These are phyloP conservation scores for Astrocystis sublimbata DNA, from an alignment of 495 filamentous ascomycete species.

Conservation along the genomic window DNA sequence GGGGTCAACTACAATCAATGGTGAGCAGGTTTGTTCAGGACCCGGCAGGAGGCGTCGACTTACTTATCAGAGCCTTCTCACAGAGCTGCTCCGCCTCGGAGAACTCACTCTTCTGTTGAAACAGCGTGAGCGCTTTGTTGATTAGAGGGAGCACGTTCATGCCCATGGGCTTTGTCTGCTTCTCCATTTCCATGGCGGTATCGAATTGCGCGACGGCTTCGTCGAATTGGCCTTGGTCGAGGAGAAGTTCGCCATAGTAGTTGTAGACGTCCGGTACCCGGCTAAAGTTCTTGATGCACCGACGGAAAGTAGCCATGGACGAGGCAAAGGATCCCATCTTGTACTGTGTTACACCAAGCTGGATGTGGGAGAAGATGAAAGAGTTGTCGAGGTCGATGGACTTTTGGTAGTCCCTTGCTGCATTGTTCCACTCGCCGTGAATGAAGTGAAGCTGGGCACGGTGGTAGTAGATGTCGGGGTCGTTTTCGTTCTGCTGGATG, in stretches of 20 bases:
- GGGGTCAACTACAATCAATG: conserved; percentile 75
- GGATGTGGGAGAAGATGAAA: conserved; percentile 99
- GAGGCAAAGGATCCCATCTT: conserved; percentile 99
- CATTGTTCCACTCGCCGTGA: conserved; percentile 85
- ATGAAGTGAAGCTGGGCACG: conserved; percentile 99
- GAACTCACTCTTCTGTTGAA: conserved; percentile 98
- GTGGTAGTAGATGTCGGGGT: conserved; percentile 99
- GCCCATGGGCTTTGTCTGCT: conserved; percentile 82
- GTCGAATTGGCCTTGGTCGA: conserved; percentile 92
- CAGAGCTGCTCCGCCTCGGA: conserved; percentile 92
- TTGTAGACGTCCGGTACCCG: conserved; percentile 98
- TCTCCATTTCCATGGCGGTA: conserved; percentile 96
- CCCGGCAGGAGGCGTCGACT: conserved; percentile 36
- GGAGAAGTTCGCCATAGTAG: conserved; percentile 97
- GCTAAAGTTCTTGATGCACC: conserved; percentile 97
- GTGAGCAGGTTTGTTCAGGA: conserved; percentile 15
- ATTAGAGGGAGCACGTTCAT: conserved; percentile 98
- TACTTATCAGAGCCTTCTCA: conserved; percentile 96
- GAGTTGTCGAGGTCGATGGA: conserved; percentile 93
- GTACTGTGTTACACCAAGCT: conserved; percentile 98
- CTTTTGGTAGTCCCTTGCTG: conserved; percentile 98
- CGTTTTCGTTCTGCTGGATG: conserved; percentile 78
- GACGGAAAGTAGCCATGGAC: conserved; percentile 96
- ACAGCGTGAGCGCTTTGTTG: conserved; percentile 95
- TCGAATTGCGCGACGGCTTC: conserved; percentile 99